Evolutionary conservation across 768 basidiomycete genomes (phyloP), one percentile per base, ranked within the genome.

Genomic region (Dentipellis fragilis): DNA sequence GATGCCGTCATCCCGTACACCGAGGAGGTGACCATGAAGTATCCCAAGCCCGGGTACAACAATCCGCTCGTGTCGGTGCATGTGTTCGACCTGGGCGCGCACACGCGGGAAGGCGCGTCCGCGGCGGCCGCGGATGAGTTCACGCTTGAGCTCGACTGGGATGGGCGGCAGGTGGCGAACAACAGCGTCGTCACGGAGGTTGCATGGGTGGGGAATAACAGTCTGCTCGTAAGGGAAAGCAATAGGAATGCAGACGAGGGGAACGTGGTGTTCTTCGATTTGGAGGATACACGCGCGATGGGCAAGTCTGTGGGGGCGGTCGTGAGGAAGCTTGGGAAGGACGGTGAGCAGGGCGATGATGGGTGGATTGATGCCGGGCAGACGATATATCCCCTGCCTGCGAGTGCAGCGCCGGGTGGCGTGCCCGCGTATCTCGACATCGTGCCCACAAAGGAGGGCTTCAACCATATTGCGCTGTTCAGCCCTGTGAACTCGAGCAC

Each of bases 391-490:
- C 78, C 81, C 1, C 70, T 89, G 17, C 78, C 84, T 17, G 55
- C 66, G 12, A 64, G 58, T 48, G 63, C 84, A 35, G 72, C 71
- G 45, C 67, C 68, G 11, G 67, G 68, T 6, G 75, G 75, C 38
- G 68, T 73, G 7, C 71, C 78, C 23, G 89, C 88, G 14, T 99
- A 98, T 69, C 78, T 99, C 50, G 96, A 99, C 68, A 78, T 99
- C 58, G 80, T 94, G 4, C 92, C 95, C 9, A 83, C 79, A 34
- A 63, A 72, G 22, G 82, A 88, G 4, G 96, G 96, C 0, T 97
- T 78, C 73, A 86, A 90, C 62, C 95, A 98, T 66, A 84, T 99
- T 63, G 96, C 95, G 0, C 77, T 93, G 35, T 99, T 94, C 74
- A 85, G 80, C 60, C 85, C 92, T 6, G 81, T 87, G 3, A 79